Percentiles rank a stretch among this genome's conserved stretches.
phyloP scores from a whole-genome alignment of 768 basidiomycete species.

The Gelatoporia subvermispora region DNA sequence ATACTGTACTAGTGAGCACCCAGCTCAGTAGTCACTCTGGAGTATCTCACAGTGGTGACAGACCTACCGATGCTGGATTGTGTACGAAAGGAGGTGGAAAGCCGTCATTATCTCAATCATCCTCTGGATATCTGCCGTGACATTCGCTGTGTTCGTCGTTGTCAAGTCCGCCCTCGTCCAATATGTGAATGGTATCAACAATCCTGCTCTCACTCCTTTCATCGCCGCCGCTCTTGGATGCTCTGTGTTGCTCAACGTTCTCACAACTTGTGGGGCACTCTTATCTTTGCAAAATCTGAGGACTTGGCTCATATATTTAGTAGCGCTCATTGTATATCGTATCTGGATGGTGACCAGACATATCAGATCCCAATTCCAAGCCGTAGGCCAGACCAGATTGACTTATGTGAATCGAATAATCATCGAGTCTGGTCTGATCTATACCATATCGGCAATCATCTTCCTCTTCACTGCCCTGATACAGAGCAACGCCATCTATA shows the following conservation, averaged over 20 bases:
- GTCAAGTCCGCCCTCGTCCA: neutral
- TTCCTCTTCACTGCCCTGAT: neutral
- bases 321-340: conserved; percentile 1
- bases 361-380: neutral
- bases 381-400: neutral
- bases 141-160: neutral
- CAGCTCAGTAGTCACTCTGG: neutral
- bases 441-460: neutral
- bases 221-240: neutral
- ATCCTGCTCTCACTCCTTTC: neutral
- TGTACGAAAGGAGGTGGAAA: neutral
- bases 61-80: conserved; percentile 2
- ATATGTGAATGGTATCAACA: neutral
- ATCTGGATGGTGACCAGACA: neutral
- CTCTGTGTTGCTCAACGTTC: neutral
- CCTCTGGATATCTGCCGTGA: neutral
- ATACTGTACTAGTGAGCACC: neutral
- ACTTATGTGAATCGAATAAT: neutral
- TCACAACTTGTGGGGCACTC: neutral
- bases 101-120: neutral
- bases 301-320: neutral
- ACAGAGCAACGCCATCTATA: neutral
- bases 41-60: neutral
- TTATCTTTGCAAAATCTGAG: neutral
- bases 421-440: neutral